phyloP scores from a whole-genome alignment of 164 flowering plant species.

The Buxus sempervirens region DNA sequence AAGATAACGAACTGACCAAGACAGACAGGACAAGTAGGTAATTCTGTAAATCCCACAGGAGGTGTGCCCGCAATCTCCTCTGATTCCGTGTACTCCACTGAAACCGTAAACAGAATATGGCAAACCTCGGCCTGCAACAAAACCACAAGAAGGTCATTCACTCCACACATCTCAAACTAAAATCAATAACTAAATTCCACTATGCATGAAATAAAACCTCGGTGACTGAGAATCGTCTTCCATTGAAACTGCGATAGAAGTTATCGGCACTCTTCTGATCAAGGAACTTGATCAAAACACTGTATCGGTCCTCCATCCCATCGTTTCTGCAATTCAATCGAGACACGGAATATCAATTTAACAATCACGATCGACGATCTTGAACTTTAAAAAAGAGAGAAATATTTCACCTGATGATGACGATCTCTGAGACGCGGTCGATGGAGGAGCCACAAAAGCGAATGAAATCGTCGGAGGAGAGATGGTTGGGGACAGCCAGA shows the following conservation, averaged over 20 bases:
- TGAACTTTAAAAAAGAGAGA: background rate
- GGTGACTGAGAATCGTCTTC: slow-evolving; percentile 53
- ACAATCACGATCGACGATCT: background rate
- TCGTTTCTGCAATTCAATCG: slow-evolving; percentile 55
- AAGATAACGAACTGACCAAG: slow-evolving; percentile 52
- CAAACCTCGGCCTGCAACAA: slow-evolving; percentile 77
- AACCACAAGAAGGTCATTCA: background rate
- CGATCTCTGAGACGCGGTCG: slow-evolving; percentile 44
- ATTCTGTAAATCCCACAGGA: slow-evolving; percentile 66
- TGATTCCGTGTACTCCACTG: slow-evolving; percentile 59
- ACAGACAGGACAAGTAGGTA: slow-evolving; percentile 93
- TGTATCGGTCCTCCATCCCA: slow-evolving; percentile 83
- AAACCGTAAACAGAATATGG: slow-evolving; percentile 55
- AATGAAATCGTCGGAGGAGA: slow-evolving; percentile 62
- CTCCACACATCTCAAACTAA: background rate
- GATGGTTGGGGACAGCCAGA: slow-evolving; percentile 76
- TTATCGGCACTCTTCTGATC: slow-evolving; percentile 52
- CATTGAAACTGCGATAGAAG: slow-evolving; percentile 57
- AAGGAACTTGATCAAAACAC: slow-evolving; percentile 56
- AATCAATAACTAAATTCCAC: background rate
- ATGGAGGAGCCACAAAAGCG: slow-evolving; percentile 56
- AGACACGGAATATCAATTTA: background rate
- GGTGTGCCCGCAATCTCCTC: slow-evolving; percentile 58
- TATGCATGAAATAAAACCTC: slow-evolving; percentile 42
- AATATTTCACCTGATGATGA: slow-evolving; percentile 53